These are phyloP conservation scores for Suillus lakei DNA, from an alignment of 768 basidiomycete species.

Conservation along the genomic window DNA sequence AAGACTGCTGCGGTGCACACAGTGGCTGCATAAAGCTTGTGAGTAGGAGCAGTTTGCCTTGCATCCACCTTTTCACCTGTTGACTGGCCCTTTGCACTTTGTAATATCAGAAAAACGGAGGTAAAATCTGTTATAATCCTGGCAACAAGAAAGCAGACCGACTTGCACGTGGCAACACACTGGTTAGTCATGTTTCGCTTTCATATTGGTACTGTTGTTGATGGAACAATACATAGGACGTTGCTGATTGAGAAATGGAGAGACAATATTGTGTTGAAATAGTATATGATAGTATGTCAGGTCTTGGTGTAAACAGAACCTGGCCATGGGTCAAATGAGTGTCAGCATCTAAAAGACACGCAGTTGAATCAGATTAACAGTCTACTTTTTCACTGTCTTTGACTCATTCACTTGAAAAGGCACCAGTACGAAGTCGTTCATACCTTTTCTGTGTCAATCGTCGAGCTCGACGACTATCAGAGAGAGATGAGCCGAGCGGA, in stretches of 20 bases:
- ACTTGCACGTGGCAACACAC: background rate
- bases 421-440: background rate
- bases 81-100: background rate
- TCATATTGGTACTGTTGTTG: background rate
- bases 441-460: background rate
- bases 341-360: too few relatives aligned
- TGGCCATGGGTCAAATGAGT: background rate
- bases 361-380: too few relatives aligned
- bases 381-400: background rate
- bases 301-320: background rate
- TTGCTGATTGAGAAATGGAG: background rate
- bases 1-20: background rate
- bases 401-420: background rate
- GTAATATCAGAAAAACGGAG: background rate
- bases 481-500: too few relatives aligned
- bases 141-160: background rate
- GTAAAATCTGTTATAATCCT: background rate
- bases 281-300: too few relatives aligned
- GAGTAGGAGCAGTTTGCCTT: background rate
- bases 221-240: background rate
- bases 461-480: too few relatives aligned
- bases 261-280: background rate
- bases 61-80: background rate
- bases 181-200: background rate
- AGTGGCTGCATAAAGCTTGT: background rate